phyloP scores from a whole-genome alignment of 164 flowering plant species.

The Magnolia sinica region DNA sequence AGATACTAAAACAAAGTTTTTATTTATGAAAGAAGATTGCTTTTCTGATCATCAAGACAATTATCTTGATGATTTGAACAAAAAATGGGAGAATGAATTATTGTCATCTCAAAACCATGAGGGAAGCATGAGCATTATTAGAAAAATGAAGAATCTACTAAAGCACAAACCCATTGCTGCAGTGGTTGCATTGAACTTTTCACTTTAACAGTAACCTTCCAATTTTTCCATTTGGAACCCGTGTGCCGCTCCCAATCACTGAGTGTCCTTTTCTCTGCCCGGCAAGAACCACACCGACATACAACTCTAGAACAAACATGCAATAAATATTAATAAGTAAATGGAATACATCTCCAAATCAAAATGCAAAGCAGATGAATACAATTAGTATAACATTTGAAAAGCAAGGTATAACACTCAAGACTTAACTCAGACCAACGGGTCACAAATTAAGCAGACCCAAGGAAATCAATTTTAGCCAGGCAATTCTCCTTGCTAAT shows the following conservation, averaged over 20 bases:
- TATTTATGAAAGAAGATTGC: background rate
- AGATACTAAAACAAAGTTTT: background rate
- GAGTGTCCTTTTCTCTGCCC: conserved; percentile 66
- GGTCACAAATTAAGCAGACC: background rate
- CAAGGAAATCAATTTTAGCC: background rate
- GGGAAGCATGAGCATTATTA: background rate
- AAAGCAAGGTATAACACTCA: background rate
- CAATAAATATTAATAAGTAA: background rate
- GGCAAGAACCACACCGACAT: conserved; percentile 88
- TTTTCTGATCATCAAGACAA: background rate
- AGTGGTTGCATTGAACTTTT: conserved; percentile 78
- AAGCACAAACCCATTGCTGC: conserved; percentile 86
- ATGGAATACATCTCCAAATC: background rate
- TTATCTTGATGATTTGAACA: background rate
- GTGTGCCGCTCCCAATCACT: conserved; percentile 95
- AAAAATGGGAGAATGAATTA: background rate
- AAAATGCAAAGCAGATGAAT: background rate
- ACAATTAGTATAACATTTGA: background rate
- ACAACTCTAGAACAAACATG: conserved; percentile 57
- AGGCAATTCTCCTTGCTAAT: background rate
- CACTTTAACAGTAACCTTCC: conserved; percentile 79
- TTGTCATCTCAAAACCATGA: background rate
- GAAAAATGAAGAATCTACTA: conserved; percentile 12
- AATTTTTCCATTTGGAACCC: conserved; percentile 78
- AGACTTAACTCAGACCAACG: background rate